Evolutionary conservation across 768 basidiomycete species (phyloP).

Genomic region (Saitozyma podzolica): DNA sequence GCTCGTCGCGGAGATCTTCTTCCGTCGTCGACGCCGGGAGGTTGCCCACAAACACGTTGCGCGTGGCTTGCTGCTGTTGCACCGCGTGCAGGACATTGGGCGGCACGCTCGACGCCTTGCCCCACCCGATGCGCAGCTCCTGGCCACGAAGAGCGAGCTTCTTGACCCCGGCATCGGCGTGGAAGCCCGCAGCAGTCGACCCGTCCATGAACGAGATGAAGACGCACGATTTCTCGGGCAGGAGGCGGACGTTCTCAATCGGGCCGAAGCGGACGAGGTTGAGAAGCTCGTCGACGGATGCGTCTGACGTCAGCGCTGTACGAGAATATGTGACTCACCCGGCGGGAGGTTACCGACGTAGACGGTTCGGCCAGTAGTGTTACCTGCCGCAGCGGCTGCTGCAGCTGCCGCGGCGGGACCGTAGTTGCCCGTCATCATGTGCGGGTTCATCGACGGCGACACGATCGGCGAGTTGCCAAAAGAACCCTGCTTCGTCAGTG

Average conservation of each 20-base stretch:
- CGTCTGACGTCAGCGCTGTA: constrained; percentile 57
- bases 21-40: constrained; percentile 87
- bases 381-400: constrained; percentile 63
- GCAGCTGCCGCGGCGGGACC: constrained; percentile 77
- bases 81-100: constrained; percentile 83
- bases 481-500: too few species aligned
- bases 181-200: constrained; percentile 89
- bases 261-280: constrained; percentile 98
- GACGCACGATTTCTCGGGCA: constrained; percentile 95
- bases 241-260: constrained; percentile 87
- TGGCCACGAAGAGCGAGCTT: constrained; percentile 89
- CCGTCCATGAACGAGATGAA: constrained; percentile 98
- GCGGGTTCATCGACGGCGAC: constrained; percentile 40
- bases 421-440: constrained; percentile 66
- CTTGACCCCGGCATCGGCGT: constrained; percentile 93
- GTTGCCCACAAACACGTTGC: constrained; percentile 95
- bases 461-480: constrained; percentile 16
- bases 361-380: constrained; percentile 76
- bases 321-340: constrained; percentile 32
- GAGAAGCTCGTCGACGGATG: constrained; percentile 95
- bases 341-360: constrained; percentile 95
- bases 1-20: constrained; percentile 85
- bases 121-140: constrained; percentile 99
- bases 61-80: constrained; percentile 83
- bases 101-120: constrained; percentile 86